Evolutionary conservation across 805 yeast species (phyloP).

Genomic region (Candida tammaniensis): DNA sequence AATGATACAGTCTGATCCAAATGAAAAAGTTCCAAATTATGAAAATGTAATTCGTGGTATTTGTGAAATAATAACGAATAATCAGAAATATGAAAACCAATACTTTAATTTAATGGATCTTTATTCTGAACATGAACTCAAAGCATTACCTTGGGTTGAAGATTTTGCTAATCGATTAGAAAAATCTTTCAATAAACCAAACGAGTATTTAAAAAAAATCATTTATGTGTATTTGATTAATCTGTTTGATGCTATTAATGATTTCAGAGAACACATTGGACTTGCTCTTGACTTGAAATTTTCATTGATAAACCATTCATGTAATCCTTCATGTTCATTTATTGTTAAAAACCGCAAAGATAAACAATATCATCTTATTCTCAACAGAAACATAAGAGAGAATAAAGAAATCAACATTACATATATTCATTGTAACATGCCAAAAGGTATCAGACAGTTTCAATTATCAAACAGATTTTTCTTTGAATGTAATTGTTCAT

Average conservation of each 20-base stretch:
- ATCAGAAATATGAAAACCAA: background rate
- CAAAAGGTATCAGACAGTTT: constrained; percentile 23
- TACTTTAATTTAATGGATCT: constrained; percentile 2
- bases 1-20: background rate
- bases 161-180: constrained; percentile 2
- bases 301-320: constrained; percentile 40
- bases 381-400: constrained; percentile 12
- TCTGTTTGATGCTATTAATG: constrained; percentile 23
- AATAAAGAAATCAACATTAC: constrained; percentile 28
- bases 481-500: constrained; percentile 34
- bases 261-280: constrained; percentile 23
- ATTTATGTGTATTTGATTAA: constrained; percentile 24
- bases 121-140: background rate
- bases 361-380: constrained; percentile 3
- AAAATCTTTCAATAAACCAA: too few species aligned
- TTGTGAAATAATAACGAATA: too few species aligned
- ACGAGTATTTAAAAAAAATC: constrained; percentile 5
- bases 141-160: constrained; percentile 1
- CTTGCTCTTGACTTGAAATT: constrained; percentile 31
- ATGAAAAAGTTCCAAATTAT: constrained; percentile 1
- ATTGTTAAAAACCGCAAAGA: background rate
- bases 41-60: constrained; percentile 2
- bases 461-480: constrained; percentile 23
- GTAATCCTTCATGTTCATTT: constrained; percentile 32
- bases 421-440: constrained; percentile 25